Evolutionary conservation across 805 yeast species (phyloP), one percentile per base, ranked within the genome.

Genomic region (Brettanomyces custersianus): DNA sequence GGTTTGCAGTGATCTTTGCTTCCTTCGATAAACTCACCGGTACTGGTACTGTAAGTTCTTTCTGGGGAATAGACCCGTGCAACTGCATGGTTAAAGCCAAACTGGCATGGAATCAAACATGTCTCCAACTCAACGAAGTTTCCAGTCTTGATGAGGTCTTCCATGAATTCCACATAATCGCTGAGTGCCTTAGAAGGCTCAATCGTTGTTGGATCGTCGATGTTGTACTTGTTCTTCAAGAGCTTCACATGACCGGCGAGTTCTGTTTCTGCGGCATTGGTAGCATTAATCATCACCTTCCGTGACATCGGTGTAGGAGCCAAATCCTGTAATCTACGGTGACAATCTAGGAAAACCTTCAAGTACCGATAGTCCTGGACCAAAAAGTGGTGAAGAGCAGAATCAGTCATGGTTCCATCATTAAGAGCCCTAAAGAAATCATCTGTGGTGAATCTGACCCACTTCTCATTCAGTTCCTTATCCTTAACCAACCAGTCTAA

Each of bases 31-130:
- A 13, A 10, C 11, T 16, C 28, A 22, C 27, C 34, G 6, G 34
- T 32, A 5, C 12, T n/a, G 11, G 35, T 32, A 13, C 26, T 31
- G 16, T 25, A 33, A 6, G n/a, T n/a, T 10, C n/a, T 18, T 5
- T 12, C 17, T 7, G 36, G 36, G 23, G 24, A 18, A 16, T 33
- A 38, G 19, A 15, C 21, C 9, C 69, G 67, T 10, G 40, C 29
- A 0, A 74, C 72, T 2, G 87, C 86, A 33, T 70, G 65, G 24
- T 70, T 70, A 51, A 80, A 80, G 1, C 94, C 94, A 51, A 77
- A 69, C 33, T 81, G 56, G 54, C 94, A 83, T 1, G 94, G 92
- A 6, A 85, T 71, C 36, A 81, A 55, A 0, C 90, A 83, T 6
- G 78, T 69, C 39, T 74, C 74, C 9, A 33, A 24, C 10, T 33